phyloP scores from a whole-genome alignment of 202 grass and related monocot species.

The Digitaria exilis region DNA sequence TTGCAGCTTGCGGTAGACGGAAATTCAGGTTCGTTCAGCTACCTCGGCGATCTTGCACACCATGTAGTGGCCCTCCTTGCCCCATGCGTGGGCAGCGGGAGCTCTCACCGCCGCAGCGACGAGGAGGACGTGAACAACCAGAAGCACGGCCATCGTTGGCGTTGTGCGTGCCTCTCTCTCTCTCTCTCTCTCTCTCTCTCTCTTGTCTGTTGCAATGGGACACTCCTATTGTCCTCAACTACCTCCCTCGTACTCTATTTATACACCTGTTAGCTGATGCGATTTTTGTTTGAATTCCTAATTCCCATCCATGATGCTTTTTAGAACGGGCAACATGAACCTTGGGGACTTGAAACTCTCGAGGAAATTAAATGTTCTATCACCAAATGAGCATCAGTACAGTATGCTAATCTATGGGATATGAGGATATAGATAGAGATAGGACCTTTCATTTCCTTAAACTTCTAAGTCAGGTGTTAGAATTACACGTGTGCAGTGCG shows the following conservation, averaged over 20 bases:
- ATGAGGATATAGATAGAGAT: neutral
- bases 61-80: no score
- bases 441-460: neutral
- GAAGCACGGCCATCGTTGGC: slow-evolving; percentile 12
- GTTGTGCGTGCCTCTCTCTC: no score
- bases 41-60: no score
- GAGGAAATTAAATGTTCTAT: neutral
- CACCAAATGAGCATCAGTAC: neutral
- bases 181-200: neutral
- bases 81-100: slow-evolving; percentile 24
- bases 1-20: neutral
- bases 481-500: no score
- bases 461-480: no score
- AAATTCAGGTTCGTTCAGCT: neutral
- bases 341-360: neutral
- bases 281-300: neutral
- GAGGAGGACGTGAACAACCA: slow-evolving; percentile 38
- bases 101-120: neutral
- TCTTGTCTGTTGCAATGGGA: neutral
- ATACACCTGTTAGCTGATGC: neutral
- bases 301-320: neutral
- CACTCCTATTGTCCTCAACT: neutral
- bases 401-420: no score
- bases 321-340: neutral
- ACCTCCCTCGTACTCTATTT: slow-evolving; percentile 26